Conservation (phyloP, 1,139 yeast genomes). For the Scheffersomyces quercinus region DNA sequence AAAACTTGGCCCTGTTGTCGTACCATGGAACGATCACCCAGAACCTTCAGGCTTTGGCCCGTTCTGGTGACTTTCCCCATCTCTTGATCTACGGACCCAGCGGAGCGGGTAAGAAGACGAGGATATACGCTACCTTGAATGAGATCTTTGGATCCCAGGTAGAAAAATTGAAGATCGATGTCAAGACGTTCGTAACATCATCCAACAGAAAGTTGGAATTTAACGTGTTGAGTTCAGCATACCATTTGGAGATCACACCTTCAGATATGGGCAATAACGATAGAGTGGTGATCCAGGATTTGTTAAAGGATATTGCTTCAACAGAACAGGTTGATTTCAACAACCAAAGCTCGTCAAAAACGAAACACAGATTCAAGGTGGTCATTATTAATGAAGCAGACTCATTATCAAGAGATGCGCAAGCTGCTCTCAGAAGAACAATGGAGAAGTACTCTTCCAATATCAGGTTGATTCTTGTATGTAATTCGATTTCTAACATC, state of each 20-base stretch:
- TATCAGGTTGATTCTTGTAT: slow-evolving; percentile 78
- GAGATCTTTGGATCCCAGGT: slow-evolving; percentile 84
- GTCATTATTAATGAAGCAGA: slow-evolving; percentile 96
- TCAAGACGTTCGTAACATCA: slow-evolving; percentile 76
- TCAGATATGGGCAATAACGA: slow-evolving; percentile 96
- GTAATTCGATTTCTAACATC: slow-evolving; percentile 87
- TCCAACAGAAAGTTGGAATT: slow-evolving; percentile 78
- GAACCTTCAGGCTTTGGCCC: slow-evolving; percentile 63
- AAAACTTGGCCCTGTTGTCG: slow-evolving; percentile 58
- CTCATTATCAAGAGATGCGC: slow-evolving; percentile 89
- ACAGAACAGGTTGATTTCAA: slow-evolving; percentile 87
- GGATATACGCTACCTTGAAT: slow-evolving; percentile 77
- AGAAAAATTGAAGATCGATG: slow-evolving; percentile 83
- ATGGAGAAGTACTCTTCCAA: slow-evolving; percentile 96
- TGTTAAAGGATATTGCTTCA: slow-evolving; percentile 91
- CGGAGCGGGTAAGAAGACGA: slow-evolving; percentile 96
- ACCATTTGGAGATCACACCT: slow-evolving; percentile 94
- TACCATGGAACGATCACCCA: slow-evolving; percentile 68
- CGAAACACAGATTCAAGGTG: slow-evolving; percentile 79
- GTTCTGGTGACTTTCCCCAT: slow-evolving; percentile 91
- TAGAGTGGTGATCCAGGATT: slow-evolving; percentile 89
- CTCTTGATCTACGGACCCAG: slow-evolving; percentile 90
- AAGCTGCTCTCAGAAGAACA: slow-evolving; percentile 94
- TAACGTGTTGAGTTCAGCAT: slow-evolving; percentile 85
- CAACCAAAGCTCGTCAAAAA: slow-evolving; percentile 30